Evolutionary conservation across 257 asterid species (phyloP), one percentile per base, ranked within the genome.

Genomic region (Paraleonurus japonicus): DNA sequence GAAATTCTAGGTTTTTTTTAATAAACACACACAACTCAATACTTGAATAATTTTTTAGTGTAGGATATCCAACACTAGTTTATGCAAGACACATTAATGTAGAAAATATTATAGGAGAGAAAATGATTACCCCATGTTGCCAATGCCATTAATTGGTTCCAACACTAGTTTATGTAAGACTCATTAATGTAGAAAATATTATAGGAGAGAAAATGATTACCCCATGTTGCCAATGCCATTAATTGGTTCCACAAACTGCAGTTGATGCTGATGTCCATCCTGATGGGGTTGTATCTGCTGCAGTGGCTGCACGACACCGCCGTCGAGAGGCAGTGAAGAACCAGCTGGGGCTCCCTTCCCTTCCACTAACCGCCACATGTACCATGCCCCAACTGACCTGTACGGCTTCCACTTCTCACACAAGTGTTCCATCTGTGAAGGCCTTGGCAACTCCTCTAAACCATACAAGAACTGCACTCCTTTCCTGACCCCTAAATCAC

Each of bases 381-480:
- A 94, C 97, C 99, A 94, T 0, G 97, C 90, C 75, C 96, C 99
- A 45, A 92, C 96, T 0, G 97, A 86, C 85, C 99, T 82, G 61
- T 87, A 94, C 11, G 99, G 99, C 84, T 75, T 87, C 99, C 99
- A 91, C 71, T 88, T 94, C 81, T 88, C 96, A 75, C 99, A 94
- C 80, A 94, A 62, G 37, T 79, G 87, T 75, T 94, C 99, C 96
- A 94, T 89, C 77, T 85, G 90, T 0, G 96, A 87, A 39, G 96
- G 97, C 81, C 91, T 83, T 0, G 99, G 99, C 84, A 89, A 73
- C 58, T 89, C 99, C 60, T 89, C 96, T 81, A 94, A 76, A 11
- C 95, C 95, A 67, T 89, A 81, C 79, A 94, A 73, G 77, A 83
- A 41, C 76, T 92, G 97, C 80, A 91, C 99, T 35, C 99, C 98